Base-by-base conservation (phyloP, 1,284 basidiomycete genomes). In the Xerocomus nothofagi region DNA sequence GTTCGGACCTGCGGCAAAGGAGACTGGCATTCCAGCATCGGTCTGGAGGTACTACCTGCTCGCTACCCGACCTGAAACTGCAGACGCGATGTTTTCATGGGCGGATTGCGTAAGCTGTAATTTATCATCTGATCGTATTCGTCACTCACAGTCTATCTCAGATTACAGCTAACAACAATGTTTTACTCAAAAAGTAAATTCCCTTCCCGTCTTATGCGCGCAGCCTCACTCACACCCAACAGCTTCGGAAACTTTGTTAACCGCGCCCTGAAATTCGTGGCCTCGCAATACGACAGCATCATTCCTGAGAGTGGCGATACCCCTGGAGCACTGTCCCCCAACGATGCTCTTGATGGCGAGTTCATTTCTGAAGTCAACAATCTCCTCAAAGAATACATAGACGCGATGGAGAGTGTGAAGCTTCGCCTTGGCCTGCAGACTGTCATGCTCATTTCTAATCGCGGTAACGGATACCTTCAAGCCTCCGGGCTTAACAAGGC, bases 241-340 rank as follows among this genome's bases (percentile, higher is more conserved):
- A 91, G 88, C 74, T 88, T 99, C 57, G 96, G 96, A 49, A 99
- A 99, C 77, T 99, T 98, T 70, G 91, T 98, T 59, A 99, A 99
- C 71, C 91, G 96, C 39, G 80, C 83, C 14, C 76, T 98, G 66
- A 98, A 97, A 69, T 99, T 99, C 64, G 81, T 93, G 44, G 82
- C 87, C 12, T 90, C 92, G 30, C 93, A 95, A 68, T 97, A 91
- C 69, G 80, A 86, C 53, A 76, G 88, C 37, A 70, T 87, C 40
- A 76, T 98, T 21, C 94, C 95, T 11, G 90, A 93, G 44, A 79
- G 84, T 44, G 79, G 76, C 18, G 89, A 90, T 58, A 72, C 74
- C 20, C 78, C 79, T 10, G 91, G 90, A 5, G 77, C 81, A 11
- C 70, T 88, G 40, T 82, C 86, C 2, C 78, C 80, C 12, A 82